Percentiles rank a stretch among this genome's conserved stretches.
These are phyloP conservation scores for Vitis rotundifolia DNA, from an alignment of 164 flowering plant genomes.

Conservation along the genomic window DNA sequence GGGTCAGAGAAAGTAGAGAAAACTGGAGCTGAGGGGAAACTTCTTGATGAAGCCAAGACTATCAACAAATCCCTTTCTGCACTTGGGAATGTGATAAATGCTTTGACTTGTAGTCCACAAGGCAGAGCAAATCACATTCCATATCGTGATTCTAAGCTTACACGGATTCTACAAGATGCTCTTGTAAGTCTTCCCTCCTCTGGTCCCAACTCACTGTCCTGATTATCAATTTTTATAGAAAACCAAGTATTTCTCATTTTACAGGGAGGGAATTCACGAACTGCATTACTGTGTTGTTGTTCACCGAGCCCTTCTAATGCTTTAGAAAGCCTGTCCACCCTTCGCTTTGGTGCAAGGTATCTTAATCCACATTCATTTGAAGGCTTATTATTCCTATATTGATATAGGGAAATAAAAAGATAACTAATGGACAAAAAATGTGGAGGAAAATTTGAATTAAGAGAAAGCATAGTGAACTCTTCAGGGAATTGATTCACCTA, in stretches of 20 bases:
- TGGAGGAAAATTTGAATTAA: not conserved
- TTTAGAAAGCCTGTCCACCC: slow-evolving; percentile 80
- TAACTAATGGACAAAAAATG: not conserved
- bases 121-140: slow-evolving; percentile 76
- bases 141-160: slow-evolving; percentile 85
- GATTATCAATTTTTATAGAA: not conserved
- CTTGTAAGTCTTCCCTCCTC: slow-evolving; percentile 45
- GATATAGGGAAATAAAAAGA: not conserved
- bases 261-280: slow-evolving; percentile 79
- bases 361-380: slow-evolving; percentile 1
- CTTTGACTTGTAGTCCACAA: slow-evolving; percentile 56
- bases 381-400: not conserved
- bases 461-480: not conserved
- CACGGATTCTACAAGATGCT: slow-evolving; percentile 82
- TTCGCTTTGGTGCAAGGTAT: slow-evolving; percentile 87
- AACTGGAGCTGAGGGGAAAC: slow-evolving; percentile 90
- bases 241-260: slow-evolving; percentile 2
- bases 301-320: slow-evolving; percentile 78
- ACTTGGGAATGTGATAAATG: slow-evolving; percentile 83
- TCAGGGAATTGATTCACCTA: not conserved
- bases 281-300: slow-evolving; percentile 86
- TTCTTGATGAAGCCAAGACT: slow-evolving; percentile 91
- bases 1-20: slow-evolving; percentile 93
- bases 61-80: slow-evolving; percentile 88
- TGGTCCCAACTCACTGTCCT: not conserved